Evolutionary conservation across 139 green algal genomes (phyloP), one percentile per base, ranked within the genome.

Genomic region (Ettlia oleoabundans): DNA sequence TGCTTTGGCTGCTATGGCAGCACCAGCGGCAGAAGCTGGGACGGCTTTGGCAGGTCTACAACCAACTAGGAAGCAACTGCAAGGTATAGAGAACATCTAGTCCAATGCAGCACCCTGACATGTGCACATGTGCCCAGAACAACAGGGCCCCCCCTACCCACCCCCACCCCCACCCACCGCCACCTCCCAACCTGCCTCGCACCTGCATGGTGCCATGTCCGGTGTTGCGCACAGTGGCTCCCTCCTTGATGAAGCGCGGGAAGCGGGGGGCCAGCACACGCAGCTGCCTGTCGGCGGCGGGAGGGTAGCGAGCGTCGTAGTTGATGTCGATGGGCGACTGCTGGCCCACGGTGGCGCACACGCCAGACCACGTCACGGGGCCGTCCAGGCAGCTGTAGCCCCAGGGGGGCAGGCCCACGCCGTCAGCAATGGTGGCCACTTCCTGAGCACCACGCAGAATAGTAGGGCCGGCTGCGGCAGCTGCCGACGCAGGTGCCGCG

Each of bases 311-410:
- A 6, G 55, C 52, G 37, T 79, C 72, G 38, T 67, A 79, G 72
- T 67, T 79, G 55, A 80, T 30, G 55, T 63, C 35, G 55, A 80
- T 70, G 55, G 74, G 74, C 37, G 74, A 80, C 74, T 80, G 76
- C 35, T 53, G 51, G 40, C 41, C 76, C 1, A 35, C 41, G 41
- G 61, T 64, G 30, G 61, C 40, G 62, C 76, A 82, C 22, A 43
- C 33, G 61, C 76, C 76, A 40, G 26, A 21, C 62, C 76, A 82
- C 3, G n/a, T 52, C 37, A 53, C 40, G 38, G 74, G 74, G 28
- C 74, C 74, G 13, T 63, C 61, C 32, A 70, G 55, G 74, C 74
- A 80, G 74, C 37, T 61, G 55, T 80, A 80, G 74, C 74, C 74
- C 72, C 72, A 79, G 21, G 72, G 51, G 33, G 55, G 71, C 32